Conservation (phyloP, 805 yeast species). For the Peterozyma xylosa region DNA sequence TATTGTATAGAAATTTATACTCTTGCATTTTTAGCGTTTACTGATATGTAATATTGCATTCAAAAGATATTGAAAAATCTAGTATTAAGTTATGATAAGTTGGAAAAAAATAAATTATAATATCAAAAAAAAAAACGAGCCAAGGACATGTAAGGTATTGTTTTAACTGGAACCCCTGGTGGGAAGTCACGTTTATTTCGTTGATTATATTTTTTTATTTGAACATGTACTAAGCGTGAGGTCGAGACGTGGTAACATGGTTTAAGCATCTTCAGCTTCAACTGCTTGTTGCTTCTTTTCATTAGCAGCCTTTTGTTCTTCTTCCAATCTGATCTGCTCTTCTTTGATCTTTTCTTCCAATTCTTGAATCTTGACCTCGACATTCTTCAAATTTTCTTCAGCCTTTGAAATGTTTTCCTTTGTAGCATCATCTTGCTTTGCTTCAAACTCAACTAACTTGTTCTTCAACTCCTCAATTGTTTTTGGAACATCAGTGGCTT, state of each 20-base stretch:
- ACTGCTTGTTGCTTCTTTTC: not conserved
- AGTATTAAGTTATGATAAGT: too few species aligned
- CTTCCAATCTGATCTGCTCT: not conserved
- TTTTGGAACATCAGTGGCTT: slow-evolving; percentile 47
- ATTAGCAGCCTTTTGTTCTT: not conserved
- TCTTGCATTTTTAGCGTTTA: too few species aligned
- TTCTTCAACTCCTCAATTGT: slow-evolving; percentile 52
- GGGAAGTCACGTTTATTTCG: not conserved
- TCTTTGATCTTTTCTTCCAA: slow-evolving; percentile 6
- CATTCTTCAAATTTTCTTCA: slow-evolving; percentile 64
- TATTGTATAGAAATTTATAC: too few species aligned
- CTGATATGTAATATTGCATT: too few species aligned
- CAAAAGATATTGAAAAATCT: too few species aligned
- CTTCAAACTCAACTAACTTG: slow-evolving; percentile 61
- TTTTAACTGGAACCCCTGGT: too few species aligned
- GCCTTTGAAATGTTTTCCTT: slow-evolving; percentile 69
- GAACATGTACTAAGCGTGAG: too few species aligned
- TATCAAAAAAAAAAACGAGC: too few species aligned
- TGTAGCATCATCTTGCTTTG: slow-evolving; percentile 76
- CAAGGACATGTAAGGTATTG: too few species aligned
- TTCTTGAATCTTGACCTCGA: slow-evolving; percentile 39
- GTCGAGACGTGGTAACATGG: too few species aligned
- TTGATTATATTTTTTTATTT: too few species aligned
- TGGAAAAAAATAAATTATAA: too few species aligned
- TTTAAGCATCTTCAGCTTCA: not conserved